Conservation (phyloP, 176 grass and related monocot species). For the Carex parvula region DNA sequence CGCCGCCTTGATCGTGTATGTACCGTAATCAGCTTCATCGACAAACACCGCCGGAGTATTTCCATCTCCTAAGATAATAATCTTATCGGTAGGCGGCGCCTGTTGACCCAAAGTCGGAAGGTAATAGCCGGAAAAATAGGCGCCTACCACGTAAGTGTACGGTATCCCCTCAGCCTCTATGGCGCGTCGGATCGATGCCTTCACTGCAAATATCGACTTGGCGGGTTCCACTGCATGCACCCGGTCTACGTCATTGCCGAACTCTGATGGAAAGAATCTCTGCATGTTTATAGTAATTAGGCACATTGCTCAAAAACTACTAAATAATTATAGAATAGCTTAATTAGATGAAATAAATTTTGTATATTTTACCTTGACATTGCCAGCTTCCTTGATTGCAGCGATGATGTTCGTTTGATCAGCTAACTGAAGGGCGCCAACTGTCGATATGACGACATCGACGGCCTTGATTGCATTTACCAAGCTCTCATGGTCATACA, state of each 20-base stretch:
- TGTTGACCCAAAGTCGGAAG: slow-evolving; percentile 36
- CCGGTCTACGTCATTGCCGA: slow-evolving; percentile 46
- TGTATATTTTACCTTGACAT: slow-evolving; percentile 28
- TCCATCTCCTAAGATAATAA: slow-evolving; percentile 46
- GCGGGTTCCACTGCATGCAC: slow-evolving; percentile 37
- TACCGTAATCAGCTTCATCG: slow-evolving; percentile 42
- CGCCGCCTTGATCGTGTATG: slow-evolving; percentile 48
- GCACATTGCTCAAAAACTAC: too few species aligned
- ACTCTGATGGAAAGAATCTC: slow-evolving; percentile 65
- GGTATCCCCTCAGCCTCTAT: slow-evolving; percentile 47
- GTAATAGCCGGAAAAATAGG: slow-evolving; percentile 41
- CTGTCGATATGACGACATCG: slow-evolving; percentile 54
- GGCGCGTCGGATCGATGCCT: slow-evolving; percentile 43
- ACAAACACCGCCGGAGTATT: slow-evolving; percentile 31
- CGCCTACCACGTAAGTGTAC: slow-evolving; percentile 27
- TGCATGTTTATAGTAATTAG: background rate
- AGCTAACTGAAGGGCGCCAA: slow-evolving; percentile 33
- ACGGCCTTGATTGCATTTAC: slow-evolving; percentile 35
- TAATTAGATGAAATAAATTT: background rate
- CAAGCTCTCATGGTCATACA: slow-evolving; percentile 50
- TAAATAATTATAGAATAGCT: background rate
- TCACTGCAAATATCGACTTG: slow-evolving; percentile 30
- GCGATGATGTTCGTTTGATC: slow-evolving; percentile 51
- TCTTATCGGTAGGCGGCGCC: slow-evolving; percentile 30
- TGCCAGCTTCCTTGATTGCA: slow-evolving; percentile 58